A percentile compares a stretch with the other conserved stretches of the same genome.
Evolutionary conservation across 2,329 filamentous ascomycete genomes (phyloP).

Genomic region (Xylogone sp.): DNA sequence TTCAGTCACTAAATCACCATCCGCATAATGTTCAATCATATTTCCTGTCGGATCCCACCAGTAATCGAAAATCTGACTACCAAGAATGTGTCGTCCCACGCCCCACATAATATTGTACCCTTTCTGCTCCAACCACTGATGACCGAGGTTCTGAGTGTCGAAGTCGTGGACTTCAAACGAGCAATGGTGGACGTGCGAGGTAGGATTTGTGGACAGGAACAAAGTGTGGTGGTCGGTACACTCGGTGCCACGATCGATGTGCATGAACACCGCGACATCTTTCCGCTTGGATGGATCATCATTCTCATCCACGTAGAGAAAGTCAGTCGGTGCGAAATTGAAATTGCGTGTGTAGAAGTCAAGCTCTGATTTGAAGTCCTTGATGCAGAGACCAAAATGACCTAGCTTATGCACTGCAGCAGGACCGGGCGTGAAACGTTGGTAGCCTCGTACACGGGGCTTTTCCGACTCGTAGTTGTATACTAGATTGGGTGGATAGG

Average conservation of each 20-base stretch:
- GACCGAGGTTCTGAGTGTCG: conserved; percentile 64
- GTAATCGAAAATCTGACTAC: conserved; percentile 68
- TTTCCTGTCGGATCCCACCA: conserved; percentile 59
- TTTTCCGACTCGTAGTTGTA: conserved; percentile 44
- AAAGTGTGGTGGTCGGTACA: conserved; percentile 51
- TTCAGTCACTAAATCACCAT: conserved; percentile 61
- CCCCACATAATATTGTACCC: conserved; percentile 65
- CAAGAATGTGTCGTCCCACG: conserved; percentile 64
- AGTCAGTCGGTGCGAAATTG: conserved; percentile 37
- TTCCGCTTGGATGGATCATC: background rate
- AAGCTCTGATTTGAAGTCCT: conserved; percentile 28
- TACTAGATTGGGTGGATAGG: conserved; percentile 34
- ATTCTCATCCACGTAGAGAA: conserved; percentile 3
- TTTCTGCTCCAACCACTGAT: conserved; percentile 61
- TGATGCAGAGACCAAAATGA: conserved; percentile 33
- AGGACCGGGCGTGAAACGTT: conserved; percentile 27
- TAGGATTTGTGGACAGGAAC: conserved; percentile 35
- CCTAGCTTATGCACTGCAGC: conserved; percentile 33
- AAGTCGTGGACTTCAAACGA: conserved; percentile 68
- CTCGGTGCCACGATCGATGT: conserved; percentile 45
- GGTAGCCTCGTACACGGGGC: conserved; percentile 33
- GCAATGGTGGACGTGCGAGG: conserved; percentile 58
- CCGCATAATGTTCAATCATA: conserved; percentile 66
- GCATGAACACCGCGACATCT: conserved; percentile 44
- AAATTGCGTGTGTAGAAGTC: conserved; percentile 36